Percentiles rank a stretch among this genome's conserved stretches.
These are phyloP conservation scores for Spatholobus suberectus DNA, from an alignment of 306 rosid species.

Conservation along the genomic window DNA sequence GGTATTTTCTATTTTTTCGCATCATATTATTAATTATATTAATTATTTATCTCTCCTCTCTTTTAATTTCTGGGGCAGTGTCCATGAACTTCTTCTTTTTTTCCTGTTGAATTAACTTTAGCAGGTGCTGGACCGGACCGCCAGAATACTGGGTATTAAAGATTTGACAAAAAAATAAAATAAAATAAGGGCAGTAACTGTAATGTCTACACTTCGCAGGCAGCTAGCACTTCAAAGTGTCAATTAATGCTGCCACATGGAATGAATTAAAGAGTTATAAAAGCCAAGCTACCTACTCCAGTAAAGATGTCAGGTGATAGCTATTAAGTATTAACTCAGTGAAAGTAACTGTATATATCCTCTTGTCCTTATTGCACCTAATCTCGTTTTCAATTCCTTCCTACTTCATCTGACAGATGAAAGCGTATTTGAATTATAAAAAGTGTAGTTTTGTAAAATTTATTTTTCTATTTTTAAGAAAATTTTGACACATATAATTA, in stretches of 20 bases:
- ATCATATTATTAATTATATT: no score
- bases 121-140: no score
- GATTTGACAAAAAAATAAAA: background rate
- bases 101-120: no score
- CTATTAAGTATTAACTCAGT: background rate
- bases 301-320: conserved; percentile 16
- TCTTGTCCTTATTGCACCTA: conserved; percentile 41
- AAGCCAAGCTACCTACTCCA: conserved; percentile 50
- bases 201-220: background rate
- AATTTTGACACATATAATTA: background rate
- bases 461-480: background rate
- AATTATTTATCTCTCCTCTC: no score
- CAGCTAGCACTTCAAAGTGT: background rate
- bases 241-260: conserved; percentile 12
- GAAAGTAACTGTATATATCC: background rate
- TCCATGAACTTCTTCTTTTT: no score
- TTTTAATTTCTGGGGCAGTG: no score
- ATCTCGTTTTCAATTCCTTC: background rate
- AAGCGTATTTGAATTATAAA: background rate
- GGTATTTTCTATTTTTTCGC: no score
- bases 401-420: background rate
- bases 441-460: background rate
- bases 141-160: background rate
- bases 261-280: conserved; percentile 36
- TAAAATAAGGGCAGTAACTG: background rate